These are phyloP conservation scores for Polysphondylium violaceum DNA, from an alignment of 78 protist species.

Conservation along the genomic window DNA sequence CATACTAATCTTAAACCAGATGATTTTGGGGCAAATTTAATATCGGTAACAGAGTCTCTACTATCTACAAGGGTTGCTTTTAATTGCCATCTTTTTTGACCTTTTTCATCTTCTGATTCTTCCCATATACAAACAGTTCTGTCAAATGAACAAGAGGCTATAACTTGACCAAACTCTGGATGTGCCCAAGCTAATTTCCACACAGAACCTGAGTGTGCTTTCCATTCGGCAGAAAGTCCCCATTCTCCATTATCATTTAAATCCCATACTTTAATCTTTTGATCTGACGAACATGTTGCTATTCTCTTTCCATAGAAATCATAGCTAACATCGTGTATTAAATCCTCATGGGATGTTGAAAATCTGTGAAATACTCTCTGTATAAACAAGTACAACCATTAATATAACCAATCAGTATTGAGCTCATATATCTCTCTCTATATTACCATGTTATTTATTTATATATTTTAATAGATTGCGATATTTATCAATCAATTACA, in stretches of 20 bases:
- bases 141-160: constrained; percentile 93
- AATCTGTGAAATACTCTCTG: constrained; percentile 73
- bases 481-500: too few species aligned
- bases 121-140: constrained; percentile 92
- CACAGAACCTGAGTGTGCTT: constrained; percentile 91
- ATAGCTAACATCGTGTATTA: constrained; percentile 85
- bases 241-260: constrained; percentile 52
- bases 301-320: constrained; percentile 90
- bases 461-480: too few species aligned
- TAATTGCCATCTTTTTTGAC: constrained; percentile 25
- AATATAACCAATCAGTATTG: too few species aligned
- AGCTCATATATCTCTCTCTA: too few species aligned
- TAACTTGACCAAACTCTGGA: constrained; percentile 94
- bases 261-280: constrained; percentile 83
- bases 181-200: constrained; percentile 94
- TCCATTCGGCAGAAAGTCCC: constrained; percentile 74
- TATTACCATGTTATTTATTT: too few species aligned
- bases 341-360: constrained; percentile 82
- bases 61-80: constrained; percentile 85
- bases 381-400: too few species aligned
- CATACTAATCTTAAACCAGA: constrained; percentile 84
- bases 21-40: constrained; percentile 90
- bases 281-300: constrained; percentile 90
- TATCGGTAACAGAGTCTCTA: constrained; percentile 82
- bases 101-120: constrained; percentile 80